Evolutionary conservation across 805 yeast genomes (phyloP), one percentile per base, ranked within the genome.

Genomic region (Suhomyces faveliae): DNA sequence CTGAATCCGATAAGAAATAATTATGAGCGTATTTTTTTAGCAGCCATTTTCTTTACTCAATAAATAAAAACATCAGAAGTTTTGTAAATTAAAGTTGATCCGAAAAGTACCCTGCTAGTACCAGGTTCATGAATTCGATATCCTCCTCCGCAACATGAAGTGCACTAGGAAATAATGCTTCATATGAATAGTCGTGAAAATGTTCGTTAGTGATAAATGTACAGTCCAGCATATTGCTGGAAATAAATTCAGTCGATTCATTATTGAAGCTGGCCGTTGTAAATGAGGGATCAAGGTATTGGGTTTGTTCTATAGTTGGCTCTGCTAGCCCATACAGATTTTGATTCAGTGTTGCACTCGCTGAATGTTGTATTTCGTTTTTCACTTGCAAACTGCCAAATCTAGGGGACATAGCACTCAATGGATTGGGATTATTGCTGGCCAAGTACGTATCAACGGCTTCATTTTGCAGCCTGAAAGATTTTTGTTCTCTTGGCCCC

Each of bases 1-100:
- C 59, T 9, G 56, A 52, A 27, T 44, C 40, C 45, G 56, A 24
- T 17, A 40, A 40, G 5, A 13, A 33, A n/a, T 12, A 27, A n/a
- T 25, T 15, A 1, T 33, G 37, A 2, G 20, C 17, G n/a, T 17
- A 15, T 15, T 33, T 17, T 17, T 30, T 30, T 33, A 2, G 21
- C 37, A 33, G 37, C 20, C 37, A 33, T 2, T 4, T 33, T 15
- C 20, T 15, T 15, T 9, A 11, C 15, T 27, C 15, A n/a, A 27
- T 27, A 8, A 27, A 33, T 33, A 17, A 15, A 33, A 12, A 33
- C 8, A 12, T 15, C 21, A 33, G 5, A 33, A 33, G 21, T 9
- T 33, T 17, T 33, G 37, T 33, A 33, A 20, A 8, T 9, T 11
- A 33, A 5, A 33, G 10, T 9, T 33, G 37, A 33, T 17, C 37